These are phyloP conservation scores for Rhynchosporium secalis DNA, from an alignment of 2,329 filamentous ascomycete genomes.

Conservation along the genomic window DNA sequence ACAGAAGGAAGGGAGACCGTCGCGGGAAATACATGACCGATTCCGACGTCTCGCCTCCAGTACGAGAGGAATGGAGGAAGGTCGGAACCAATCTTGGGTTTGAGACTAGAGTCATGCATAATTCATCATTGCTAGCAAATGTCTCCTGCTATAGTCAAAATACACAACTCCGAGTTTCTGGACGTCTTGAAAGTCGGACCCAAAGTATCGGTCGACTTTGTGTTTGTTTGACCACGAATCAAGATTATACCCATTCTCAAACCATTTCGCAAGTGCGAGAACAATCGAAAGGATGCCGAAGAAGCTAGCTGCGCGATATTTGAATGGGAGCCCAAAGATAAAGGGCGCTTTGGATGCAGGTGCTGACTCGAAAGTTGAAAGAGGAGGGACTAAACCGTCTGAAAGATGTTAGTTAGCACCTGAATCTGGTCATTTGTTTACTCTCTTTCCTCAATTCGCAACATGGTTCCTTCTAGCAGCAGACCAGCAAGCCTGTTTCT, in stretches of 20 bases:
- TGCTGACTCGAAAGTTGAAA: conserved; percentile 14
- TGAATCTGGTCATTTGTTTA: neutral
- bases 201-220: neutral
- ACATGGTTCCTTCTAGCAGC: no score
- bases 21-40: neutral
- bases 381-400: conserved; percentile 17
- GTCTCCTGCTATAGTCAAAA: no score
- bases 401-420: neutral
- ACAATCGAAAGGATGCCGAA: neutral
- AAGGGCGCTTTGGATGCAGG: neutral
- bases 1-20: neutral
- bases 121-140: no score
- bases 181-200: neutral
- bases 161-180: no score
- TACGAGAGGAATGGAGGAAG: neutral
- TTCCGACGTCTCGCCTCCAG: neutral
- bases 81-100: no score
- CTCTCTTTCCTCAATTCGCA: no score
- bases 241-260: neutral
- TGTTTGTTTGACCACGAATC: neutral
- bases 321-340: neutral
- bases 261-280: neutral
- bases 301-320: neutral
- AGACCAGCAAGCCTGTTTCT: no score
- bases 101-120: no score